Percentiles rank a stretch among this genome's conserved stretches.
These are phyloP conservation scores for Amphirosellinia nigrospora DNA, from an alignment of 495 filamentous ascomycete genomes.

Conservation along the genomic window DNA sequence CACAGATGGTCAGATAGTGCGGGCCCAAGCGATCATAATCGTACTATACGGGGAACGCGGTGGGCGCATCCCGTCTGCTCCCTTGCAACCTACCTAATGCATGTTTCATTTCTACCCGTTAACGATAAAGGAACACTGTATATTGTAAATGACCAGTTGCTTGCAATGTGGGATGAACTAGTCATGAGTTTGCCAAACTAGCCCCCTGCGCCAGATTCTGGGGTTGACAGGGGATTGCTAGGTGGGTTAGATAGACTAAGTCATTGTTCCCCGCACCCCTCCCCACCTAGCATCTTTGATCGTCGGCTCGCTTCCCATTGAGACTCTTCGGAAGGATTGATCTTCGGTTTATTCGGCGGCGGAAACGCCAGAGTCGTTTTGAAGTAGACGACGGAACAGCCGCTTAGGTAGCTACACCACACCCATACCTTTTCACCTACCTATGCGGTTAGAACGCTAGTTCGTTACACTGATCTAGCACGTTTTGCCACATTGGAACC, in stretches of 20 bases:
- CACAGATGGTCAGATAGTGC: not conserved
- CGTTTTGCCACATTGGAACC: not conserved
- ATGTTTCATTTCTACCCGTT: too few relatives aligned
- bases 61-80: not conserved
- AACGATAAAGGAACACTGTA: too few relatives aligned
- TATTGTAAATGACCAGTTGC: too few relatives aligned
- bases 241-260: too few relatives aligned
- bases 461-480: not conserved
- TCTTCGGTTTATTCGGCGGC: not conserved
- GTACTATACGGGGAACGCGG: not conserved
- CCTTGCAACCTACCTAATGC: not conserved
- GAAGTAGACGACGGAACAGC: too few relatives aligned
- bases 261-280: not conserved
- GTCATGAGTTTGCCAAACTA: not conserved
- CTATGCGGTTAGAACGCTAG: not conserved
- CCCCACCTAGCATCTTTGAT: too few relatives aligned
- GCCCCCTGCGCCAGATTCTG: not conserved
- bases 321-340: not conserved
- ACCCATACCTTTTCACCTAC: too few relatives aligned
- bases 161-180: too few relatives aligned
- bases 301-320: not conserved
- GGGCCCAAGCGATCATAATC: not conserved
- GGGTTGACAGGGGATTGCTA: slow-evolving; percentile 1
- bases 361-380: not conserved
- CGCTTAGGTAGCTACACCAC: too few relatives aligned